These are phyloP conservation scores for Cystofilobasidium bisporidii DNA, from an alignment of 768 basidiomycete genomes.

Conservation along the genomic window DNA sequence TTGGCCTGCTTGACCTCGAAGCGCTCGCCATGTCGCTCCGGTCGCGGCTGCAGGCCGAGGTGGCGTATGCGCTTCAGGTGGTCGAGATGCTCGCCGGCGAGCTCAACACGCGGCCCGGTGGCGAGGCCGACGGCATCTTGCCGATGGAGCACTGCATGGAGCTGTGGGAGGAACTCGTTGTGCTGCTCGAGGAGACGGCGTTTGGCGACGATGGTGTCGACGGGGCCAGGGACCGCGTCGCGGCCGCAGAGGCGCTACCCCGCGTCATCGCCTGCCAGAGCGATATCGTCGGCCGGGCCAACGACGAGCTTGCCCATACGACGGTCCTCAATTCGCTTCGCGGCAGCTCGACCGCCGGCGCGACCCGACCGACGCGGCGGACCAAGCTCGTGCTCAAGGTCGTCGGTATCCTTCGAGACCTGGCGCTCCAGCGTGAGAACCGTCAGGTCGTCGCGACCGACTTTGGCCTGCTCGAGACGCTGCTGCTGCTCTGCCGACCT, in stretches of 20 bases:
- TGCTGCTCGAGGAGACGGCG: conserved; percentile 71
- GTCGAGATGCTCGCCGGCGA: conserved; percentile 53
- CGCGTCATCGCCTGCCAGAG: conserved; percentile 1
- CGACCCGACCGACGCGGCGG: not conserved
- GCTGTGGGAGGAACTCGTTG: conserved; percentile 74
- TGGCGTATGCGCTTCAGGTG: conserved; percentile 82
- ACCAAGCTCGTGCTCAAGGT: conserved; percentile 50
- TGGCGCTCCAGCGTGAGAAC: conserved; percentile 47
- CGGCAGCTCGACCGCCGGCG: not conserved
- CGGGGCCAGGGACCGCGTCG: not conserved
- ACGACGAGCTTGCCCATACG: not conserved
- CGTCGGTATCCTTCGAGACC: conserved; percentile 74
- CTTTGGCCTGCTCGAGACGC: not conserved
- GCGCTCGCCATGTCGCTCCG: conserved; percentile 87
- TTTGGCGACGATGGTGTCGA: conserved; percentile 45
- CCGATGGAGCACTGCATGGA: conserved; percentile 66
- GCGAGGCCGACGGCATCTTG: conserved; percentile 50
- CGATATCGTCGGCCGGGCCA: not conserved
- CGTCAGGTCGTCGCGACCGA: not conserved
- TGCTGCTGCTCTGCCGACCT: conserved; percentile 15
- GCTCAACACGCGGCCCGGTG: conserved; percentile 50
- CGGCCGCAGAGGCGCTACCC: not conserved
- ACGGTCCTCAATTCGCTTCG: not conserved
- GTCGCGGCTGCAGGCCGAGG: conserved; percentile 68
- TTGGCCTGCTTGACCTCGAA: conserved; percentile 83